phyloP scores from a whole-genome alignment of 257 asterid genomes.

The Linaria vulgaris region DNA sequence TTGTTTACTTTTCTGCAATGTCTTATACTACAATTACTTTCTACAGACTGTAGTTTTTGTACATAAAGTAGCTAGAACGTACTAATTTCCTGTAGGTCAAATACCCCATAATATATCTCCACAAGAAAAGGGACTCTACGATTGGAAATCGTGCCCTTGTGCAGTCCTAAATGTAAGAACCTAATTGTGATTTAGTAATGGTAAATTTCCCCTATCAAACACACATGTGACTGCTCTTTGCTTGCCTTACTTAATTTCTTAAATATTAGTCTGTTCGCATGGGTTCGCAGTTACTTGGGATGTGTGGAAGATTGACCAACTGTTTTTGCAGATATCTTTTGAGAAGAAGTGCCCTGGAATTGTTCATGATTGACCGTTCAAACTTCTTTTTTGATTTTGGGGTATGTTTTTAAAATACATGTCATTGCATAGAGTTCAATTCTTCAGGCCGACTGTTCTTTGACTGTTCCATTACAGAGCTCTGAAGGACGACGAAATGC shows the following conservation, averaged over 20 bases:
- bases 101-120: constrained; percentile 4
- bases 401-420: constrained; percentile 46
- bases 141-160: constrained; percentile 8
- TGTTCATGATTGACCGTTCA: constrained; percentile 96
- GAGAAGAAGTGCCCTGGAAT: constrained; percentile 96
- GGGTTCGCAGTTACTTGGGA: constrained; percentile 18
- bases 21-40: constrained; percentile 7
- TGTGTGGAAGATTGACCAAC: constrained; percentile 21
- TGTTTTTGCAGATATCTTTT: constrained; percentile 72
- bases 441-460: constrained; percentile 16
- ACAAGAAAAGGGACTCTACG: constrained; percentile 10
- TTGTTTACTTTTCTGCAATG: constrained; percentile 6
- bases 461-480: constrained; percentile 47
- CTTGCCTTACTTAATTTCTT: constrained; percentile 19
- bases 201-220: constrained; percentile 13
- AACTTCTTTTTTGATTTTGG: constrained; percentile 97
- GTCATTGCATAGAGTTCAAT: constrained; percentile 24
- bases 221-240: constrained; percentile 7
- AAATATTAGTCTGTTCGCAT: constrained; percentile 18
- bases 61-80: constrained; percentile 12
- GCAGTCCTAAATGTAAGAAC: neutral
- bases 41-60: neutral
- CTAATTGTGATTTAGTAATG: constrained; percentile 9
- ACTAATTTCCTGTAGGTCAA: constrained; percentile 11
- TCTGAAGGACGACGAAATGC: constrained; percentile 77